phyloP scores from a whole-genome alignment of 176 grass and related monocot species.

The Urochloa ruziziensis region DNA sequence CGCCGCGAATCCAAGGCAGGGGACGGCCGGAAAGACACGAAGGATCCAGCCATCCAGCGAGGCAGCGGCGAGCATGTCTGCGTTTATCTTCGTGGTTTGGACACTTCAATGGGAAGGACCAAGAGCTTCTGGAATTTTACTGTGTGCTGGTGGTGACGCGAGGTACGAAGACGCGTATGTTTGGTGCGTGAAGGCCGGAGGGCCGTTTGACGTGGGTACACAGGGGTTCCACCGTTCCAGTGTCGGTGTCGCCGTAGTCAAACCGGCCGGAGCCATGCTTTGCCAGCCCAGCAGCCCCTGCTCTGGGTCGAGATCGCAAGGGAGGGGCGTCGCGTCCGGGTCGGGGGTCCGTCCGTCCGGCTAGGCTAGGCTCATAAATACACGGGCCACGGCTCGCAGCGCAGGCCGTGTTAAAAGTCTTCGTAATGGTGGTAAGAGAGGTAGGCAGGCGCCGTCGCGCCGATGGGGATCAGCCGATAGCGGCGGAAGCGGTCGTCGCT shows the following conservation, averaged over 20 bases:
- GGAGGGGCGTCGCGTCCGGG: not conserved
- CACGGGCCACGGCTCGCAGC: not conserved
- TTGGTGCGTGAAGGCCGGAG: not conserved
- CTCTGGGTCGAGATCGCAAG: not conserved
- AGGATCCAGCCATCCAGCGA: not conserved
- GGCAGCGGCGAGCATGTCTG: not conserved
- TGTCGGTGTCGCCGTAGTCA: conserved; percentile 31
- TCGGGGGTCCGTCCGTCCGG: conserved; percentile 4
- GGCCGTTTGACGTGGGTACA: not conserved
- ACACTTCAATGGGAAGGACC: too few relatives aligned
- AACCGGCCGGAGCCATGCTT: not conserved
- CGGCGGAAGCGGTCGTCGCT: not conserved
- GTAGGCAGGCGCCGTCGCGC: not conserved
- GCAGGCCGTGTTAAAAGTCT: not conserved
- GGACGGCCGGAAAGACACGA: too few relatives aligned
- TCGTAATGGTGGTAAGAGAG: not conserved
- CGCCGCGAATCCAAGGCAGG: not conserved
- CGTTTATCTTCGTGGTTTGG: too few relatives aligned
- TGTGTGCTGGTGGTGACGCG: not conserved
- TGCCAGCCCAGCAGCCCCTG: conserved; percentile 2
- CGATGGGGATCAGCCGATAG: not conserved
- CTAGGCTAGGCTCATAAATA: not conserved
- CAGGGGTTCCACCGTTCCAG: not conserved
- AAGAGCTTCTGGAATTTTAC: not conserved
- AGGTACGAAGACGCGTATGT: not conserved